Base-by-base conservation (phyloP, 331 rosid species). In the Acacia pycnantha region DNA sequence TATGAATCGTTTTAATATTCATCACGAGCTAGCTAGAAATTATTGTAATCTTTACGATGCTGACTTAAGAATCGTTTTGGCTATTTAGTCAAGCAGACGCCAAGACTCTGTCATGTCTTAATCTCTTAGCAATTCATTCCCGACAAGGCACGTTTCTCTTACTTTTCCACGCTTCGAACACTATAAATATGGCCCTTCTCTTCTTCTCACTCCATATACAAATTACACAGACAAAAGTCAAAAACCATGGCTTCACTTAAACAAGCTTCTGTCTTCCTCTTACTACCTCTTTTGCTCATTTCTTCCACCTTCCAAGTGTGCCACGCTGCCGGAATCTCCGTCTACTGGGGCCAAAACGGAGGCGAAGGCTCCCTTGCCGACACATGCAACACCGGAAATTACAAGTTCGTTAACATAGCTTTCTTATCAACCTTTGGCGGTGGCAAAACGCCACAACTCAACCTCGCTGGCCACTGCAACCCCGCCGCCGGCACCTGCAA, bases 331-430 rank as follows among this genome's bases (percentile, higher is more conserved):
- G 89, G 90, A 0, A 85, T 91, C 44, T 87, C 90, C 4, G 59
- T 83, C 19, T 91, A 91, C 10, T 88, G 97, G 92, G 58, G 58
- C 22, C 58, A 51, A 51, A 51, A 51, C 9, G 58, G 58, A 11
- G 58, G 58, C 22, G 58, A 91, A 86, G 94, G 91, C 35, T 19
- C 94, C 54, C 48, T 91, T 16, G 79, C 66, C 15, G 85, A 70
- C 6, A 78, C 94, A 10, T 90, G 96, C 51, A 70, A 85, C 82
- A 75, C 91, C 3, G 80, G 82, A 33, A 90, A 88, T 89, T 90
- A 91, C 83, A 79, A 90, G 29, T 88, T 53, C n/a, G 88, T 91
- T 7, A 90, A 88, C 87, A 75, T 91, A 21, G 92, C 89, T 10
- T 91, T 91, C 80, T 26, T 91, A 1, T 14, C 67, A 35, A 61